Conservation (phyloP, 2,329 filamentous ascomycete species). For the Aspergillus fijiensis region DNA sequence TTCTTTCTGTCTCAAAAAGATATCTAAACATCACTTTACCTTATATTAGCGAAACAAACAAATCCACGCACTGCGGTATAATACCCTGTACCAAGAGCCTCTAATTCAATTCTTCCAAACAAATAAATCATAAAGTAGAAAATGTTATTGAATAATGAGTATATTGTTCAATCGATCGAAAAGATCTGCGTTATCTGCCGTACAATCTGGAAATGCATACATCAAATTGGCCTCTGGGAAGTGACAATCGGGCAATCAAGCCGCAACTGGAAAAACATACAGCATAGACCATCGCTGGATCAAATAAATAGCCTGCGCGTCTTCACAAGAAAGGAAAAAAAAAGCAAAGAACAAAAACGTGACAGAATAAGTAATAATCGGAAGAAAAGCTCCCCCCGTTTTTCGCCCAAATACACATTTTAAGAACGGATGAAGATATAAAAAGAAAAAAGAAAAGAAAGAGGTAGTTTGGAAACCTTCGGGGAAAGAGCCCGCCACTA, state of each 20-base stretch:
- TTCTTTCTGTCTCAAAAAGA: neutral
- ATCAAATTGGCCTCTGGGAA: neutral
- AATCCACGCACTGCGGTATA: neutral
- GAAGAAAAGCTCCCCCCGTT: neutral
- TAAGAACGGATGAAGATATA: neutral
- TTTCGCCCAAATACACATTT: conserved; percentile 5
- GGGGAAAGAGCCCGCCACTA: neutral
- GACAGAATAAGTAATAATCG: neutral
- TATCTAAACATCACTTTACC: neutral
- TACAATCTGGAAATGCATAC: neutral
- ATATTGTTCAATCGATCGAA: neutral
- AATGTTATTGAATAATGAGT: neutral
- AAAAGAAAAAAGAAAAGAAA: neutral
- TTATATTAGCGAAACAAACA: neutral
- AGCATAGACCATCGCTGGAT: conserved; percentile 7
- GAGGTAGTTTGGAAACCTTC: neutral
- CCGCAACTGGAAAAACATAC: conserved; percentile 3
- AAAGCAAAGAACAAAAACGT: neutral
- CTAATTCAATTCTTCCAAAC: neutral
- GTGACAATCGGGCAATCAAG: neutral
- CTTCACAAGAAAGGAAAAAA: conserved; percentile 3
- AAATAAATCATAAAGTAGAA: neutral
- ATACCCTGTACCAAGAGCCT: neutral
- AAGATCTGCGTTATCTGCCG: neutral
- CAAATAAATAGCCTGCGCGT: neutral